Evolutionary conservation across 805 yeast species (phyloP), one percentile per base, ranked within the genome.

Genomic region (Kuraishia piskuri): DNA sequence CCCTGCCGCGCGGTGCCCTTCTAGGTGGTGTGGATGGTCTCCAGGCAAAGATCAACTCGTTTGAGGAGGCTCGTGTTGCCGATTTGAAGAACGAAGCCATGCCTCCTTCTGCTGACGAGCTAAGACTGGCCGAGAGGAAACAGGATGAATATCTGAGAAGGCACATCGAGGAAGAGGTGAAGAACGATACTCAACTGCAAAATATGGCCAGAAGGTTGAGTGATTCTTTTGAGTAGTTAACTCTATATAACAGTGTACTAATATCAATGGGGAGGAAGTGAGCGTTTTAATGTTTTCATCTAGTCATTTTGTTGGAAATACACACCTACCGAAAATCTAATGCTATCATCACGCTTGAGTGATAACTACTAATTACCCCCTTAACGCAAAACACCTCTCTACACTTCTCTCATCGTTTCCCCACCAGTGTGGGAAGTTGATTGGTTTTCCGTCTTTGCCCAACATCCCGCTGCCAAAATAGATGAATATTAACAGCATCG

Each of bases 61-160:
- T 92, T 64, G 91, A 88, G 60, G 94, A 88, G 52, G 98, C 97
- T 2, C 79, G 84, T 59, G 74, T 70, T 54, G 88, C 88, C 3
- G 99, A 92, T 71, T 66, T 86, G 60, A 76, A 75, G 45, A 94
- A 92, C 67, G 99, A 92, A 73, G 86, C 88, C 22, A 67, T 92
- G 63, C 99, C 99, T 1, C 98, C 98, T 2, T 68, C 83, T 3
- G 69, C 73, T 2, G 87, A 81, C 52, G 88, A 87, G 61, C 63
- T 77, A 26, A 72, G 61, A 58, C 70, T 64, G 61, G 64, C 64
- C 59, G 80, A 72, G 64, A 73, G 66, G 62, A 77, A 76, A 61
- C 68, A 80, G 67, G 73, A 74, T 56, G 72, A 70, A 56, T 63
- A 73, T 55, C 64, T 80, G 37, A 63, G 67, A 46, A 64, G 64